Base-by-base conservation (phyloP, 306 rosid species). In the Senna siamea region DNA sequence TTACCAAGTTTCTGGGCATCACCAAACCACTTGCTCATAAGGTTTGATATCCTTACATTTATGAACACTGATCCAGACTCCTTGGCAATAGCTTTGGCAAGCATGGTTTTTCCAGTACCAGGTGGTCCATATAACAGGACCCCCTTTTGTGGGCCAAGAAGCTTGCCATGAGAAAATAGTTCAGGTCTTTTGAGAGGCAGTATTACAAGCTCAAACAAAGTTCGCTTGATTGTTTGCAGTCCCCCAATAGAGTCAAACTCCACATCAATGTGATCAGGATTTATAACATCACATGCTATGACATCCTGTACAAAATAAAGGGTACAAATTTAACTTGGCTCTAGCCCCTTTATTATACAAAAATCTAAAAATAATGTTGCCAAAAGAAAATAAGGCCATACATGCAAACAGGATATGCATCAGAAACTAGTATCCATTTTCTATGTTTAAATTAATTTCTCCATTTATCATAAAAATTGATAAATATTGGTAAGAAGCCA, bases 21-120 rank as follows among this genome's bases (percentile, higher is more conserved):
- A 30, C 99, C 99, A 71, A 95, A 95, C 99, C 99, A 95, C 85
- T 95, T 95, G 91, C 98, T 95, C 99, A 95, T 95, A 55, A 95
- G 86, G 82, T 92, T 95, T 10, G 99, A 95, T 84, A 90, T 81
- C 82, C 89, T 86, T 43, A 92, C 93, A 35, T 95, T 92, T 34
- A 95, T 95, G 70, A 95, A 95, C 71, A 90, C 96, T 70, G 99
- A 97, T 67, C 89, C 98, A 17, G 98, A 90, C 76, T 95, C 99
- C 83, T 90, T 95, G 8, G 99, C 99, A 69, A 95, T 95, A 77
- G 99, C 98, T 85, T 95, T 95, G 18, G 99, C 99, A 73, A 95
- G 97, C 99, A 95, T 95, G 26, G 99, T 95, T 86, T 95, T 95
- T 71, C 99, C 99, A 19, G 99, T 95, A 65, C 98, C 99, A 23